Conservation (phyloP, 345 rosid genomes). For the Eucalyptus erythrocorys region DNA sequence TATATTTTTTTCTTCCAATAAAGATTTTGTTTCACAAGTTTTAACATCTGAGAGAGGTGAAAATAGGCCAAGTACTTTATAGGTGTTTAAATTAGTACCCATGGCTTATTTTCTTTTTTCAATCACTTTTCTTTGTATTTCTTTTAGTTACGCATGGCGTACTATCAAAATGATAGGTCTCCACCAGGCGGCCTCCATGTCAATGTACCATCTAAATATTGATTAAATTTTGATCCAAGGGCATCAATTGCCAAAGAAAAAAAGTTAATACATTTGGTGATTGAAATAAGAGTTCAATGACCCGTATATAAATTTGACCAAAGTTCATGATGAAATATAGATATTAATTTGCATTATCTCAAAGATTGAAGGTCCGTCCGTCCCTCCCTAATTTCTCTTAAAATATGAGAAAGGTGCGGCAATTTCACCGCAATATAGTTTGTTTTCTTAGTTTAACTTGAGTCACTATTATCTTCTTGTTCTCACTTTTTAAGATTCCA, state of each 20-base stretch:
- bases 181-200: background rate
- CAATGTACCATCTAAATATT: background rate
- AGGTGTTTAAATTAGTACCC: too few species aligned
- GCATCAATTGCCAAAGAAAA: background rate
- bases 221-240: background rate
- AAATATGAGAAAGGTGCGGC: background rate
- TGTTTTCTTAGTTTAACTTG: background rate
- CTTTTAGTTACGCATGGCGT: background rate
- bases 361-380: background rate
- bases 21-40: background rate
- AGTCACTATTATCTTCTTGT: background rate
- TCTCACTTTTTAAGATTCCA: background rate
- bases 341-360: background rate
- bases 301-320: background rate
- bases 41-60: background rate
- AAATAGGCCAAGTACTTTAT: too few species aligned
- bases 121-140: background rate
- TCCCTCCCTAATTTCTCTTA: background rate
- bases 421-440: background rate
- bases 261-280: background rate
- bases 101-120: background rate
- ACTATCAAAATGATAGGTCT: background rate
- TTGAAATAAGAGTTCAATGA: background rate
- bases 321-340: background rate
- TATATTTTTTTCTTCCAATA: background rate